Conservation (phyloP, 257 asterid species). For the Solanum paucissectum region DNA sequence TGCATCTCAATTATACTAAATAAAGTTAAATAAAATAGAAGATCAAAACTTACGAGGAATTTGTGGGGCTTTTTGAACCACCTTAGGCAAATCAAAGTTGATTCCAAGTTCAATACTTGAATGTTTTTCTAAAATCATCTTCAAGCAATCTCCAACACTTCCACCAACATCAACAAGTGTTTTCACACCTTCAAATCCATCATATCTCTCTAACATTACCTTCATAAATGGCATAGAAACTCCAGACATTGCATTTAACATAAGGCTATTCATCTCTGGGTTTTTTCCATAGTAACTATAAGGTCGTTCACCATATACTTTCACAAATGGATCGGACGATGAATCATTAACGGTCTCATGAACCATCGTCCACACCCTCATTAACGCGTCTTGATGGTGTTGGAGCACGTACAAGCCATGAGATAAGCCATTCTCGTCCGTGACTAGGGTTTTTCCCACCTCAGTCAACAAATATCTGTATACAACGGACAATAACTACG, state of each 20-base stretch:
- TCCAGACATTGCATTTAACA: slow-evolving; percentile 22
- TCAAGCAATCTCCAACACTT: slow-evolving; percentile 14
- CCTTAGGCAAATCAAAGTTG: slow-evolving; percentile 23
- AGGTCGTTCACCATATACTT: slow-evolving; percentile 11
- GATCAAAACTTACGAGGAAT: slow-evolving; percentile 1
- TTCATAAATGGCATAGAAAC: slow-evolving; percentile 21
- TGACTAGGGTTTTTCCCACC: slow-evolving; percentile 14
- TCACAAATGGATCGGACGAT: slow-evolving; percentile 12
- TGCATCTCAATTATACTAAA: no score
- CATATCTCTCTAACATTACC: slow-evolving; percentile 12
- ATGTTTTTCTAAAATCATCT: slow-evolving; percentile 15
- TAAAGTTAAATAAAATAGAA: no score
- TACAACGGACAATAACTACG: background rate
- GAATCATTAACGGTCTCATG: slow-evolving; percentile 17
- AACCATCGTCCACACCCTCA: slow-evolving; percentile 19
- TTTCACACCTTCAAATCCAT: slow-evolving; percentile 13
- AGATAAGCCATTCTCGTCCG: slow-evolving; percentile 10
- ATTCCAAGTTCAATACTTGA: slow-evolving; percentile 7
- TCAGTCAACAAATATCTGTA: slow-evolving; percentile 13
- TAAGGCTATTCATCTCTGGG: slow-evolving; percentile 15
- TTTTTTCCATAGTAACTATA: slow-evolving; percentile 7
- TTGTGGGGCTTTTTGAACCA: slow-evolving; percentile 12
- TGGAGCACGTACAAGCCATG: slow-evolving; percentile 3
- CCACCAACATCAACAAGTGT: slow-evolving; percentile 19
- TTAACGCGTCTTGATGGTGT: slow-evolving; percentile 15